Evolutionary conservation across 2,329 filamentous ascomycete genomes (phyloP), one percentile per base, ranked within the genome.

Genomic region (Hypoxylon sp.): DNA sequence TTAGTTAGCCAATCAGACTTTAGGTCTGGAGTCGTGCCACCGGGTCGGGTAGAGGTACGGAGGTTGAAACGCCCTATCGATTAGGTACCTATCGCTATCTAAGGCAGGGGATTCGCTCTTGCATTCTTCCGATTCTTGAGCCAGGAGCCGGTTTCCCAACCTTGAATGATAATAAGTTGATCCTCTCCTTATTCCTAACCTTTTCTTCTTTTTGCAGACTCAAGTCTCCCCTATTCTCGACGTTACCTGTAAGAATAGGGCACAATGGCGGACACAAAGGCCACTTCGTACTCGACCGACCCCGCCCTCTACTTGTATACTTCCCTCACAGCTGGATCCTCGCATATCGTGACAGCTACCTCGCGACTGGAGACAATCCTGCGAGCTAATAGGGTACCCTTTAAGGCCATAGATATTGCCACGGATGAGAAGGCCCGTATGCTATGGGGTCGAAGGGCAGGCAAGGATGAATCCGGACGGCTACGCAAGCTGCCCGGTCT

Each of bases 351-450:
- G 77, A 98, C 96, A 44, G 96, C 94, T 26, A 98, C 96, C 1
- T 97, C 94, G 60, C 92, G 96, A 52, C 90, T 99, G 74, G 95
- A 99, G 82, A 98, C 94, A 11, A 98, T 99, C 77, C 87, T 99
- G 67, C 95, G 94, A 78, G 94, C 94, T 71, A 98, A 98, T 85
- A 92, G 92, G 74, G 92, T 99, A 65, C 93, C 94, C 10, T 99
- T 98, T 84, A 94, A 93, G 79, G 94, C 93, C 71, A 86, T 98
- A 77, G 96, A 99, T 81, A 89, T 96, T 47, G 94, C 95, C 44
- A 97, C 93, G 31, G 93, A 99, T 79, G 91, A 96, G 63, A 91
- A 93, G 77, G 94, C 94, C 35, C 90, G 92, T 73, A 93, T 92
- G 86, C 86, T 98, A 72, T 99, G 94, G 93, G 91, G 92, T 51